Evolutionary conservation across 2,329 filamentous ascomycete species (phyloP).

Genomic region (Colletotrichum sp.): DNA sequence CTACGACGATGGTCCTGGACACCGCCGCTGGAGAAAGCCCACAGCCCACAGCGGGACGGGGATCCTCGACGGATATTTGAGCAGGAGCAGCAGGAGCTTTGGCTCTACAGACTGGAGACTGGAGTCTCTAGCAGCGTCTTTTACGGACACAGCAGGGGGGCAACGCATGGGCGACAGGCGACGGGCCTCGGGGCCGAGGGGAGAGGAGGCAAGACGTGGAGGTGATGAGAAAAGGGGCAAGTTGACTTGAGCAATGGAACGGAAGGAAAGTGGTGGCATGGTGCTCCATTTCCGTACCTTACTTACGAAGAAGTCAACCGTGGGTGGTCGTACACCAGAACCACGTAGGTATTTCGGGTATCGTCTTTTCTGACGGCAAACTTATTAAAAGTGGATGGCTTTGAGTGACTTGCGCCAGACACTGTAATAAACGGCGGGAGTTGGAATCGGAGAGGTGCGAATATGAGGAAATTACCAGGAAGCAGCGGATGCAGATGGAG

Average conservation of each 20-base stretch:
- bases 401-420: neutral
- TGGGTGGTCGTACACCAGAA: neutral
- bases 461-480: neutral
- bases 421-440: neutral
- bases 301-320: neutral
- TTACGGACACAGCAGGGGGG: neutral
- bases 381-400: neutral
- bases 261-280: neutral
- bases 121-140: neutral
- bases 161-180: neutral
- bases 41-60: neutral
- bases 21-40: neutral
- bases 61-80: constrained; percentile 13
- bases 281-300: neutral
- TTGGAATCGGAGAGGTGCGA: neutral
- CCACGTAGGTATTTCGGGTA: neutral
- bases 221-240: neutral
- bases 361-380: neutral
- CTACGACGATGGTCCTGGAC: neutral
- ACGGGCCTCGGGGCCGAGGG: neutral
- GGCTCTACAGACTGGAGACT: neutral
- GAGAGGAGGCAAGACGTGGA: neutral
- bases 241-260: neutral
- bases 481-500: neutral
- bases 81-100: neutral